Conservation (phyloP, 1,284 basidiomycete species). For the Malassezia japonica region DNA sequence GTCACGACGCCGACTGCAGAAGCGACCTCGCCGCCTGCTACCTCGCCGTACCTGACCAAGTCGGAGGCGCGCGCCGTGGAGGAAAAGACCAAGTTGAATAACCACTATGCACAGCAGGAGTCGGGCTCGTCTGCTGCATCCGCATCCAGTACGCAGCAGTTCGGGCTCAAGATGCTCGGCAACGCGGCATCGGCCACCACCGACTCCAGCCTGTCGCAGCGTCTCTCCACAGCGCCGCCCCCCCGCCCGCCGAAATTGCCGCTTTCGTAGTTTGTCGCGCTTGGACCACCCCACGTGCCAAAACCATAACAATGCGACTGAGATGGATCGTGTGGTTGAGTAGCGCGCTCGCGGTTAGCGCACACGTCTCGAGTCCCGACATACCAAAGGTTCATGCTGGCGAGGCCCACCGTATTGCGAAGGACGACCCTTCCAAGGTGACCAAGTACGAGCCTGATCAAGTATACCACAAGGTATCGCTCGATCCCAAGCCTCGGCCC, state of each 20-base stretch:
- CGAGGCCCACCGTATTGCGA: neutral
- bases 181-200: neutral
- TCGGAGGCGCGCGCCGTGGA: conserved; percentile 15
- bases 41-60: conserved; percentile 8
- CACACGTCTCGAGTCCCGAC: neutral
- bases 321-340: too few species aligned
- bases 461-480: conserved; percentile 19
- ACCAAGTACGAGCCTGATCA: conserved; percentile 20
- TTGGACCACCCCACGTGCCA: too few species aligned
- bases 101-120: conserved; percentile 8
- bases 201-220: neutral
- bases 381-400: neutral
- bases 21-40: neutral
- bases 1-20: neutral
- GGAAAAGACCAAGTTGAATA: conserved; percentile 9
- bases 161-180: neutral
- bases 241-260: conserved; percentile 16
- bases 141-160: neutral
- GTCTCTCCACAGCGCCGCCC: neutral
- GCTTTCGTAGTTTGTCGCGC: neutral
- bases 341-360: too few species aligned
- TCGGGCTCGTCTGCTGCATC: neutral
- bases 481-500: conserved; percentile 10
- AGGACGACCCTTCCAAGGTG: conserved; percentile 21
- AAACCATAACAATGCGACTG: too few species aligned